These are phyloP conservation scores for Aspergillus hancockii DNA, from an alignment of 495 filamentous ascomycete genomes.

Conservation along the genomic window DNA sequence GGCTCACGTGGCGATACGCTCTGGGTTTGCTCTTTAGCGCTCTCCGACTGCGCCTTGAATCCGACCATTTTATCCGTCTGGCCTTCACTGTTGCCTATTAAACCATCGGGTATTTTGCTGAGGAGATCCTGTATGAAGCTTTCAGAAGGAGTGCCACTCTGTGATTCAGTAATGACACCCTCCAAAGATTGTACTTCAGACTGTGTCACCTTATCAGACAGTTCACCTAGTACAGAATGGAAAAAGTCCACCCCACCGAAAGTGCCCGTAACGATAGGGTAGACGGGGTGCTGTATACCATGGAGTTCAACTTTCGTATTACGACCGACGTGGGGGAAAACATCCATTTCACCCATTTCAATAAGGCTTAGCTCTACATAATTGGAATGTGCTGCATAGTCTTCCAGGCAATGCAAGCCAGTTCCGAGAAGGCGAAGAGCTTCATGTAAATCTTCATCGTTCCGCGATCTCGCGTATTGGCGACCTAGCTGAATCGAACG, in stretches of 20 bases:
- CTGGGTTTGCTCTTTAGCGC: constrained; percentile 46
- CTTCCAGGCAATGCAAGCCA: constrained; percentile 87
- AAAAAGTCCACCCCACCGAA: constrained; percentile 89
- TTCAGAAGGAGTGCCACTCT: constrained; percentile 48
- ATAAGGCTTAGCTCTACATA: constrained; percentile 84
- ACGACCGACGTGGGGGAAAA: constrained; percentile 86
- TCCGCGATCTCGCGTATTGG: constrained; percentile 57
- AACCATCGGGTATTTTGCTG: constrained; percentile 71
- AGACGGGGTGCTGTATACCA: constrained; percentile 65
- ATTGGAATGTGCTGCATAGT: constrained; percentile 90
- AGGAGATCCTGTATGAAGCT: constrained; percentile 75
- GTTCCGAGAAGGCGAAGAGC: constrained; percentile 83
- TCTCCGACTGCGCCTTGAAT: constrained; percentile 65
- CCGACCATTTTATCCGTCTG: constrained; percentile 66
- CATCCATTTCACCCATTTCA: constrained; percentile 72
- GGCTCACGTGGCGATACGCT: constrained; percentile 71
- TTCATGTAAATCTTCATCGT: constrained; percentile 78
- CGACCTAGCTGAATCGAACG: constrained; percentile 73
- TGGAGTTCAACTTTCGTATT: constrained; percentile 62
- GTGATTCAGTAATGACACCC: constrained; percentile 64
- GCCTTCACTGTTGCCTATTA: constrained; percentile 66
- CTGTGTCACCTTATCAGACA: constrained; percentile 85
- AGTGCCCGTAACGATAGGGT: constrained; percentile 82
- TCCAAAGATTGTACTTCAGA: constrained; percentile 83
- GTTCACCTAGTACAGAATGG: constrained; percentile 85